A percentile compares a stretch with the other conserved stretches of the same genome.
These are phyloP conservation scores for Raffaelea albimanens DNA, from an alignment of 2,329 filamentous ascomycete species.

Conservation along the genomic window DNA sequence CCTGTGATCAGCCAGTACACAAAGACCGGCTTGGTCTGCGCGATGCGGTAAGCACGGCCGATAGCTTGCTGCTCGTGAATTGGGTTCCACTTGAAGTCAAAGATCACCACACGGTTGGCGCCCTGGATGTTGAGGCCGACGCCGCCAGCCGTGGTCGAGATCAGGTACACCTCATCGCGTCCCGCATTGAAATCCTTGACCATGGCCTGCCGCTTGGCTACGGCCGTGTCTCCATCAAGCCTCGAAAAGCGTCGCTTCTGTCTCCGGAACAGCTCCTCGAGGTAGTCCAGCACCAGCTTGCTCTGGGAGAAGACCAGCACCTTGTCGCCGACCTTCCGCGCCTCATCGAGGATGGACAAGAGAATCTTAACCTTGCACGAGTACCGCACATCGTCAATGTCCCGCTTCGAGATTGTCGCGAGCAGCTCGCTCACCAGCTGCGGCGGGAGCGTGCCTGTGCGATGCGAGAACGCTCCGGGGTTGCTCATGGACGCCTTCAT, in stretches of 20 bases:
- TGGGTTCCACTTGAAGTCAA: conserved; percentile 77
- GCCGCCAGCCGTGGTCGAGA: conserved; percentile 76
- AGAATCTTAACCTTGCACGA: conserved; percentile 64
- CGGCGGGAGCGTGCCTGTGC: conserved; percentile 15
- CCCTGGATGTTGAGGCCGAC: conserved; percentile 75
- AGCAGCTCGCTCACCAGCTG: conserved; percentile 21
- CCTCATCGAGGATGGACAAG: conserved; percentile 59
- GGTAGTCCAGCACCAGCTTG: conserved; percentile 58
- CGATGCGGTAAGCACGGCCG: conserved; percentile 76
- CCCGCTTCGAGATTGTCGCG: conserved; percentile 26
- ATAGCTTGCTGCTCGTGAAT: conserved; percentile 78
- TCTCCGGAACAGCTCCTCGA: conserved; percentile 46
- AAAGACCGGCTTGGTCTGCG: conserved; percentile 69
- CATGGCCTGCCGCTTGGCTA: conserved; percentile 48
- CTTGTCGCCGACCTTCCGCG: conserved; percentile 55
- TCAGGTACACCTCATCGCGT: conserved; percentile 55
- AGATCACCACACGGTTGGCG: conserved; percentile 78
- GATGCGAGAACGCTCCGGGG: not conserved
- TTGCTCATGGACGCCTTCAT: conserved; percentile 6
- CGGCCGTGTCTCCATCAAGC: conserved; percentile 57
- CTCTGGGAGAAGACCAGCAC: conserved; percentile 74
- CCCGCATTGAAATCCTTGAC: conserved; percentile 61
- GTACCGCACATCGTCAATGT: conserved; percentile 34
- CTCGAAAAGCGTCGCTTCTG: conserved; percentile 41
- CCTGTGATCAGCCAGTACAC: conserved; percentile 75